phyloP scores from a whole-genome alignment of 495 filamentous ascomycete genomes.

The Penicillium paxilli region DNA sequence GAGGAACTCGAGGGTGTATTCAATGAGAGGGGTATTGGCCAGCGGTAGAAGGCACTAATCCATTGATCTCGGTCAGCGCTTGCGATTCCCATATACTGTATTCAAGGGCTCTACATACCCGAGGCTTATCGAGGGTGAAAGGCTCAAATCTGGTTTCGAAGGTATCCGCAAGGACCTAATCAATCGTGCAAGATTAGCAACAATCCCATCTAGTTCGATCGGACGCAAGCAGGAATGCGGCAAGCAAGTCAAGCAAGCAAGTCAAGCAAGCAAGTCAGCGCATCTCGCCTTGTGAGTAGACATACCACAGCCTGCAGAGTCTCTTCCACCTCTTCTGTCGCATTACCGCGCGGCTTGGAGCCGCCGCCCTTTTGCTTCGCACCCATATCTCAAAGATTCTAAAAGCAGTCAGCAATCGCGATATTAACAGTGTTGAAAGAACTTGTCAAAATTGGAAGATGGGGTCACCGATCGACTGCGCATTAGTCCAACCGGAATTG shows the following conservation, averaged over 20 bases:
- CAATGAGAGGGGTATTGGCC: conserved; percentile 91
- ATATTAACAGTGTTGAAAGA: not conserved
- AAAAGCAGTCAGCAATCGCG: conserved; percentile 1
- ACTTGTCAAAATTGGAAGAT: too few species aligned
- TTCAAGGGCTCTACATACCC: conserved; percentile 57
- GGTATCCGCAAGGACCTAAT: conserved; percentile 80
- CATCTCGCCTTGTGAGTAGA: conserved; percentile 8
- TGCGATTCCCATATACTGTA: not conserved
- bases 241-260: too few species aligned
- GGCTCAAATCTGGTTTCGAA: conserved; percentile 90
- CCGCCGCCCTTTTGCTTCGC: conserved; percentile 61
- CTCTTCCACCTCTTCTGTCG: conserved; percentile 73
- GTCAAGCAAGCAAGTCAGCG: not conserved
- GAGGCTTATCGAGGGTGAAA: conserved; percentile 83
- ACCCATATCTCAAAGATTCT: conserved; percentile 32
- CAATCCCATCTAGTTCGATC: conserved; percentile 2
- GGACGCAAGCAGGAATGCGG: conserved; percentile 5
- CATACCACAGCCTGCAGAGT: conserved; percentile 86
- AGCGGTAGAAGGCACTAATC: conserved; percentile 86
- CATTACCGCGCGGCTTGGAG: conserved; percentile 60
- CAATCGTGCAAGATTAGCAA: conserved; percentile 7
- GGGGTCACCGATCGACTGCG: not conserved
- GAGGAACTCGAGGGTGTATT: conserved; percentile 96
- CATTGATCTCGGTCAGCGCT: not conserved
- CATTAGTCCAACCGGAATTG: not conserved